Base-by-base conservation (phyloP, 805 yeast species). In the Saturnispora hagleri region DNA sequence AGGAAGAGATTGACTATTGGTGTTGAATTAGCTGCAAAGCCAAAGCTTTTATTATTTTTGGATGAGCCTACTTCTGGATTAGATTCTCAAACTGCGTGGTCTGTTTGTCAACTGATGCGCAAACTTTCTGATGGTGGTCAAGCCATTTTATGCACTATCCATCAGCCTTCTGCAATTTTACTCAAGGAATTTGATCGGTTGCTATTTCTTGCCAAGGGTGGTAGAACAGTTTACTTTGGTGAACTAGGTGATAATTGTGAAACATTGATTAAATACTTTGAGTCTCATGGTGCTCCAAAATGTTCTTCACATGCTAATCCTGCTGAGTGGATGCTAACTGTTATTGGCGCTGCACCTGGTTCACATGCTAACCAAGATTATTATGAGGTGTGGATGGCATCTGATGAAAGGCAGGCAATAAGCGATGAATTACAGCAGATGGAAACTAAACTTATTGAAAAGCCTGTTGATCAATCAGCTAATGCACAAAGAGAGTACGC, bases 291-390 rank as follows among this genome's bases (percentile, higher is more conserved):
- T 49, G 79, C 89, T 43, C 76, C 73, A 26, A 70, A 71, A 51
- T 85, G 90, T 69, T 89, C 90, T 18, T 69, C 73, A 5, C 73
- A 73, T 41, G 89, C 87, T 5, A 86, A 86, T 58, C 93, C 91
- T 31, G 91, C 90, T 13, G 96, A 88, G 70, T 89, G 95, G 93
- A 89, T 89, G 95, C 73, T 89, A 67, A 85, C 84, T 56, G 86
- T 82, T 56, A 84, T 84, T 60, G 89, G 90, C 60, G 89, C 89
- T 50, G 89, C 89, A 35, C 89, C 89, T 6, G 89, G 89, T 49
- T 79, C 87, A 33, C 83, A 80, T 58, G 86, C 89, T 24, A 73
- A 73, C 47, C 86, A 81, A 66, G 86, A 85, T 65, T 85, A 82
- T 61, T 74, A 79, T 61, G 83, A 85, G 61, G 88, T 84, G 46